A percentile compares a stretch with the other conserved stretches of the same genome.
Conservation (phyloP, 345 rosid species). For the Arabis hirsuta region DNA sequence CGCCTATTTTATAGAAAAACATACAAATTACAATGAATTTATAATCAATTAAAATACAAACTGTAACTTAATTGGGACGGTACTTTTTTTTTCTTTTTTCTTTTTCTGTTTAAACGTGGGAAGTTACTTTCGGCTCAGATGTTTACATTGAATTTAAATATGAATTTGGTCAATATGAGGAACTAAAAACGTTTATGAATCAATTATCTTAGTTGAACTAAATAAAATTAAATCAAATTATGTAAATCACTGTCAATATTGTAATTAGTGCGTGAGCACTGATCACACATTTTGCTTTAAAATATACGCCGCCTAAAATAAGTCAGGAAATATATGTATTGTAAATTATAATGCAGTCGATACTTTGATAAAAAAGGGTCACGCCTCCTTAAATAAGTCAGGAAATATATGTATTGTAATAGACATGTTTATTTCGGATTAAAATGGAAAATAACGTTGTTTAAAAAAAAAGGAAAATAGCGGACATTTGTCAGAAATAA, state of each 20-base stretch:
- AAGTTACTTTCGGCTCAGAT: constrained; percentile 10
- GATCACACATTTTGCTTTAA: not conserved
- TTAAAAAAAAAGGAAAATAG: too few species aligned
- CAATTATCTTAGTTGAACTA: not conserved
- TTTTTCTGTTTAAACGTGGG: not conserved
- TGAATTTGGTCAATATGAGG: not conserved
- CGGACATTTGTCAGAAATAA: too few species aligned
- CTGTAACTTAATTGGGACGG: too few species aligned
- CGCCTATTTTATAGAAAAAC: too few species aligned
- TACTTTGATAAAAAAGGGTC: not conserved
- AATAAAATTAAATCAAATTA: not conserved
- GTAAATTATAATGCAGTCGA: not conserved
- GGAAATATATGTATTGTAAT: too few species aligned
- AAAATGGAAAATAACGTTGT: too few species aligned
- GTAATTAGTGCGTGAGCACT: not conserved
- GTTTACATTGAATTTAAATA: constrained; percentile 18
- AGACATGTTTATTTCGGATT: too few species aligned
- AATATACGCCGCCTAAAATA: constrained; percentile 15
- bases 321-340: constrained; percentile 6
- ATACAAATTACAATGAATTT: too few species aligned
- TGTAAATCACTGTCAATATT: constrained; percentile 2
- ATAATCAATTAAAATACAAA: too few species aligned
- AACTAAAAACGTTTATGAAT: constrained; percentile 7
- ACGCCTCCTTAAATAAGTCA: too few species aligned
- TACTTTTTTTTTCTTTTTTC: too few species aligned